phyloP scores from a whole-genome alignment of 1,284 basidiomycete species.

The Trametes pubescens region DNA sequence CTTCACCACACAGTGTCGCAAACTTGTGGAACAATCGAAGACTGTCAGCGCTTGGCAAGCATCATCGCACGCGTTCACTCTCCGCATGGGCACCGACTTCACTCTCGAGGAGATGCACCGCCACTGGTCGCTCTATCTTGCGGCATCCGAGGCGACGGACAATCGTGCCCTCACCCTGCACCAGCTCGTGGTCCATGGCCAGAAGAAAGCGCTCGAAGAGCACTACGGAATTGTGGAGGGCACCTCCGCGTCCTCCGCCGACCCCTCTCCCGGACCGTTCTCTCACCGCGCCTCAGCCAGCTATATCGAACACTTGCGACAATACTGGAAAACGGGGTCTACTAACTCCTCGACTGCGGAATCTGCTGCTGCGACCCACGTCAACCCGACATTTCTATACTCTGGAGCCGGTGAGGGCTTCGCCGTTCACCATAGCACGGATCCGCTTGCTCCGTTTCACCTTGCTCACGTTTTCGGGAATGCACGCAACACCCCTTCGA shows the following conservation, averaged over 20 bases:
- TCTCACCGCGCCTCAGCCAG: not conserved
- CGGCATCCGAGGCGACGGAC: slow-evolving; percentile 31
- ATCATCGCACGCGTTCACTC: slow-evolving; percentile 49
- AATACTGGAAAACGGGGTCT: slow-evolving; percentile 54
- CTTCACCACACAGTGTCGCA: slow-evolving; percentile 54
- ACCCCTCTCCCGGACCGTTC: slow-evolving; percentile 2
- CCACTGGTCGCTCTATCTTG: slow-evolving; percentile 52
- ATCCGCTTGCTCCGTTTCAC: slow-evolving; percentile 57
- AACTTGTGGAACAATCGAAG: slow-evolving; percentile 49
- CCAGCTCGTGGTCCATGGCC: not conserved
- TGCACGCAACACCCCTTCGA: slow-evolving; percentile 18
- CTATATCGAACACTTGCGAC: not conserved
- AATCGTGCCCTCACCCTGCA: slow-evolving; percentile 27
- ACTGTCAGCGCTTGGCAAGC: slow-evolving; percentile 52
- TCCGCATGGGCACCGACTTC: slow-evolving; percentile 48
- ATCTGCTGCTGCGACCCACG: slow-evolving; percentile 38
- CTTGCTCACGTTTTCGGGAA: slow-evolving; percentile 48
- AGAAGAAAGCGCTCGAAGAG: not conserved
- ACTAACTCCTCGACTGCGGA: slow-evolving; percentile 38
- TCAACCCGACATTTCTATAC: slow-evolving; percentile 59
- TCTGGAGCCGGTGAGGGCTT: slow-evolving; percentile 51
- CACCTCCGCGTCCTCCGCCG: not conserved
- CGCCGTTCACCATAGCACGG: slow-evolving; percentile 54
- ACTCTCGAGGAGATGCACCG: slow-evolving; percentile 53
- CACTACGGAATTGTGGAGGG: not conserved